phyloP scores from a whole-genome alignment of 2,329 filamentous ascomycete species.

The Calonectria multiphialidica region DNA sequence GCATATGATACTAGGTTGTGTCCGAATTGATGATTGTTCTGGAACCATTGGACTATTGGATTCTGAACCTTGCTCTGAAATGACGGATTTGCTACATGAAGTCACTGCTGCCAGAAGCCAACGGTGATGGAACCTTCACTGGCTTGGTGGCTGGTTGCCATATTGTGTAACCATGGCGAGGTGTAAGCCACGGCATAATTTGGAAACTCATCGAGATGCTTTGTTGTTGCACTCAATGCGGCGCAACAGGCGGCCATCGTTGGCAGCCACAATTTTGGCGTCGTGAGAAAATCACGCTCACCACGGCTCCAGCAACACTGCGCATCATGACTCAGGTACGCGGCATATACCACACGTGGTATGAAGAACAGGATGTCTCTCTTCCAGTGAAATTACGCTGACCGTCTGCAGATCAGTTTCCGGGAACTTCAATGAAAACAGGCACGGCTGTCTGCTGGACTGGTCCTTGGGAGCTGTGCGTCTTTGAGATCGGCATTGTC shows the following conservation, averaged over 20 bases:
- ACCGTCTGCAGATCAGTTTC: not conserved
- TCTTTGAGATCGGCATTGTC: not conserved
- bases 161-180: not conserved
- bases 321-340: not conserved
- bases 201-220: not conserved
- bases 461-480: not conserved
- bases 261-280: not conserved
- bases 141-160: not conserved
- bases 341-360: not conserved
- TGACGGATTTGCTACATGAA: not conserved
- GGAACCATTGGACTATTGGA: not conserved
- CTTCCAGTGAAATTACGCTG: not conserved
- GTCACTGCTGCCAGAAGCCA: not conserved
- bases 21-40: not conserved
- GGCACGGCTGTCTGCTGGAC: not conserved
- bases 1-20: not conserved
- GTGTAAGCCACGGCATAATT: not conserved
- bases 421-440: not conserved
- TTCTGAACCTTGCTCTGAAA: not conserved
- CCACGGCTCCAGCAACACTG: not conserved
- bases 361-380: not conserved
- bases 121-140: not conserved
- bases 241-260: not conserved
- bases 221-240: not conserved
- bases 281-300: not conserved